Base-by-base conservation (phyloP, 805 yeast genomes). In the Kregervanrija delftensis region DNA sequence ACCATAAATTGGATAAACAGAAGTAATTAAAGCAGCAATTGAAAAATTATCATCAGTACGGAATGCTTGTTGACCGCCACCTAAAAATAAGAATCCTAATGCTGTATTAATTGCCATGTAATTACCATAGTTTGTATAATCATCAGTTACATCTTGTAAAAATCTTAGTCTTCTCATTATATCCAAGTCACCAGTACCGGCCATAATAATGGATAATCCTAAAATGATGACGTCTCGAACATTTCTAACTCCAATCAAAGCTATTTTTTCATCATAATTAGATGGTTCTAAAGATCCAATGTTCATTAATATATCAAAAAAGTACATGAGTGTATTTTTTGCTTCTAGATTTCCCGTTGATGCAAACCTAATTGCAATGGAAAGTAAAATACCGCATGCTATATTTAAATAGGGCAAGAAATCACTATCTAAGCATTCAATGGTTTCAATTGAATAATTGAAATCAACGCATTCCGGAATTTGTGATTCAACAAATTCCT, bases 1-100 rank as follows among this genome's bases (percentile, higher is more conserved):
- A 1, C 88, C 83, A 49, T 79, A 81, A 2, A 81, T 69, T 2
- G 97, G 97, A 51, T 87, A 80, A n/a, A 86, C 68, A 0, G 96
- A 74, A 0, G 87, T 74, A 1, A 88, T 65, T 53, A 93, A 69
- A 3, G 83, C 62, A 0, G 90, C 95, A 43, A 81, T 67, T 2
- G 87, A 78, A 55, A 83, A 68, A 44, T 77, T 73, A 3, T 84
- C 76, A 8, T 64, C 54, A 13, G 71, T 73, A 34, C 77, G 72
- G 46, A 93, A 75, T 0, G 95, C 89, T 61, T 79, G 88, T 59
- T 88, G 96, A 0, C 98, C 96, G 1, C 96, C 93, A 0, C 96
- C 96, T 33, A 93, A 61, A 58, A 91, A 90, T 43, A 91, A 67
- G 54, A 91, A 79, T 2, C 99, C 99, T 34, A 93, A 63, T 0